Conservation (phyloP, 1,139 yeast genomes). For the Kodamaea sp. region DNA sequence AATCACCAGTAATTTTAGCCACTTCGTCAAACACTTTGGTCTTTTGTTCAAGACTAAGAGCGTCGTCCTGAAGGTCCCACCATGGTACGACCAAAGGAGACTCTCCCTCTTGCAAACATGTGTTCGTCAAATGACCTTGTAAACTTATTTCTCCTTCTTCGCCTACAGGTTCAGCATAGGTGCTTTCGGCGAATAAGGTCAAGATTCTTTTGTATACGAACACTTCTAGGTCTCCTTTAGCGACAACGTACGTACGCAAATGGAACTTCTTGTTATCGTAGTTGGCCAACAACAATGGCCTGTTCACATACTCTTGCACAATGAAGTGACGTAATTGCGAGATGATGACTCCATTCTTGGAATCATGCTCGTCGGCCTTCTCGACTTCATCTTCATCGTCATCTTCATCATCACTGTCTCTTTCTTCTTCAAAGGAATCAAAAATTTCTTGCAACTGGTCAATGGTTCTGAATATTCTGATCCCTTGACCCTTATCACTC, state of each 20-base stretch:
- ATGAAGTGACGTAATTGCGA: conserved; percentile 90
- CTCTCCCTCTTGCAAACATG: conserved; percentile 73
- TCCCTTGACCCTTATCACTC: conserved; percentile 98
- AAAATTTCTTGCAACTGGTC: conserved; percentile 81
- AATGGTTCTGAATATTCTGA: conserved; percentile 73
- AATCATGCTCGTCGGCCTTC: too few relatives aligned
- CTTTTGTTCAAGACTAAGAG: conserved; percentile 37
- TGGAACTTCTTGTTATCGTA: conserved; percentile 83
- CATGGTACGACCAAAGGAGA: conserved; percentile 63
- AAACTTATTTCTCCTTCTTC: conserved; percentile 43
- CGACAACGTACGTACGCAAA: conserved; percentile 80
- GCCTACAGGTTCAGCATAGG: conserved; percentile 45
- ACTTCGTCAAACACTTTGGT: conserved; percentile 53
- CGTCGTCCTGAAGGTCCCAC: conserved; percentile 50
- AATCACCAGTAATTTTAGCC: conserved; percentile 61
- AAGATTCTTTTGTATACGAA: conserved; percentile 78
- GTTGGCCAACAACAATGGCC: conserved; percentile 63
- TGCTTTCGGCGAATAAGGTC: conserved; percentile 69
- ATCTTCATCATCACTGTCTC: conserved; percentile 55
- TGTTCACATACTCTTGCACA: conserved; percentile 73
- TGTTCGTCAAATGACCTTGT: conserved; percentile 84
- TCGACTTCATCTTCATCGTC: conserved; percentile 25
- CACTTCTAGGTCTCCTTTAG: conserved; percentile 72
- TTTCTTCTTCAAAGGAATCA: conserved; percentile 78
- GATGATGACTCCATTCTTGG: conserved; percentile 64